phyloP scores from a whole-genome alignment of 768 basidiomycete species.

The Lenzites betulinus region DNA sequence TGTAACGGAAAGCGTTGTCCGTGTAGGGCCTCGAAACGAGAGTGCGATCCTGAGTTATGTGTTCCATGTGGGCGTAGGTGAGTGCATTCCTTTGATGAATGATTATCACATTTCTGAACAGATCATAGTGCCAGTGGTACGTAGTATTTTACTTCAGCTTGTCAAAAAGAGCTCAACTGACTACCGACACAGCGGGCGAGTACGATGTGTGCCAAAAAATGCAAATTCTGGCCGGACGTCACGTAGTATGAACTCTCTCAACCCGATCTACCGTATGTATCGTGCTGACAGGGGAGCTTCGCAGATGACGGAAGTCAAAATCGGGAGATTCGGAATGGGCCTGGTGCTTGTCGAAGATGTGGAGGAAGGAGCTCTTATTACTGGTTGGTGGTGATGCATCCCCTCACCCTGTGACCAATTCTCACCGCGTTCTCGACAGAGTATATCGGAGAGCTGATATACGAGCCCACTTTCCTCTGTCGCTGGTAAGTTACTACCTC shows the following conservation, averaged over 20 bases:
- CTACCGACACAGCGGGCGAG: neutral
- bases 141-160: too few relatives aligned
- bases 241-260: conserved; percentile 32
- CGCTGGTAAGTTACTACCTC: conserved; percentile 46
- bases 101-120: too few relatives aligned
- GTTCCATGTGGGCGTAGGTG: conserved; percentile 22
- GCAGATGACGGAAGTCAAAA: conserved; percentile 21
- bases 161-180: too few relatives aligned
- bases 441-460: conserved; percentile 66
- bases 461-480: conserved; percentile 47
- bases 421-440: conserved; percentile 40
- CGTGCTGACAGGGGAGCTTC: neutral
- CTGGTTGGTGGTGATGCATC: conserved; percentile 21
- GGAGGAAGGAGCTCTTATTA: conserved; percentile 40
- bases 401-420: neutral
- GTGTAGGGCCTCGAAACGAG: conserved; percentile 51
- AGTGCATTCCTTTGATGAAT: neutral
- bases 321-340: conserved; percentile 44
- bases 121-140: too few relatives aligned
- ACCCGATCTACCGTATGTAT: too few relatives aligned
- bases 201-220: conserved; percentile 46
- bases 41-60: conserved; percentile 74
- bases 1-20: conserved; percentile 47
- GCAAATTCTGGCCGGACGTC: conserved; percentile 45
- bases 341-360: conserved; percentile 50